Evolutionary conservation across 2,329 filamentous ascomycete species (phyloP).

Genomic region (Epichloe sp.): DNA sequence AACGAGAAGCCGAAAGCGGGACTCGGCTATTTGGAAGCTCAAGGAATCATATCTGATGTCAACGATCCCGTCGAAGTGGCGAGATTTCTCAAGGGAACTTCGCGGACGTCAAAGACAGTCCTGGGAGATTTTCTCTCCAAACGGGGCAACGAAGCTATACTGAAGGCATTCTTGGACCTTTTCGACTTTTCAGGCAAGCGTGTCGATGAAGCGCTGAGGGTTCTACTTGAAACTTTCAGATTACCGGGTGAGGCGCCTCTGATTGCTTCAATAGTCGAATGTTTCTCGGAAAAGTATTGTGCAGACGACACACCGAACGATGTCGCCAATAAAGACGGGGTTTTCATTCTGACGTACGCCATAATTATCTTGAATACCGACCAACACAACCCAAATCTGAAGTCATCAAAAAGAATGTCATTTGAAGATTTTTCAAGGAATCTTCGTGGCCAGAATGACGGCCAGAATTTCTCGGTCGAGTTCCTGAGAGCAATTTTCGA

Average conservation of each 20-base stretch:
- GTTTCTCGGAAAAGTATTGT: slow-evolving; percentile 79
- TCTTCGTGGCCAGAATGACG: slow-evolving; percentile 77
- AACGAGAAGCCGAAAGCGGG: slow-evolving; percentile 90
- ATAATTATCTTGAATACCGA: slow-evolving; percentile 98
- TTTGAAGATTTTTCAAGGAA: slow-evolving; percentile 74
- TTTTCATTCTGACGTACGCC: slow-evolving; percentile 85
- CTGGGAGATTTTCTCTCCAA: slow-evolving; percentile 92
- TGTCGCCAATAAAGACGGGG: slow-evolving; percentile 73
- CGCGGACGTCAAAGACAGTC: slow-evolving; percentile 76
- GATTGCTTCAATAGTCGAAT: slow-evolving; percentile 83
- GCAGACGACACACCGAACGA: slow-evolving; percentile 54
- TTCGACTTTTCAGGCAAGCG: slow-evolving; percentile 82
- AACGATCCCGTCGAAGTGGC: slow-evolving; percentile 67
- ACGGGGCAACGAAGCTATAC: slow-evolving; percentile 69
- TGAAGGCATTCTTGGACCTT: slow-evolving; percentile 71
- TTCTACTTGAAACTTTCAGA: slow-evolving; percentile 83
- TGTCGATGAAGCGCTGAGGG: slow-evolving; percentile 78
- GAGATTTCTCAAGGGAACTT: slow-evolving; percentile 77
- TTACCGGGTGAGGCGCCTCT: slow-evolving; percentile 85
- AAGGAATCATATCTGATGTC: slow-evolving; percentile 71
- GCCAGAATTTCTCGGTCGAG: slow-evolving; percentile 68
- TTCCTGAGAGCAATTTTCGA: slow-evolving; percentile 82
- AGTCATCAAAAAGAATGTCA: slow-evolving; percentile 67
- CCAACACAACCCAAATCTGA: slow-evolving; percentile 87
- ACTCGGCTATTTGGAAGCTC: slow-evolving; percentile 69